These are phyloP conservation scores for Pseudevernia furfuracea DNA, from an alignment of 495 filamentous ascomycete species.

Conservation along the genomic window DNA sequence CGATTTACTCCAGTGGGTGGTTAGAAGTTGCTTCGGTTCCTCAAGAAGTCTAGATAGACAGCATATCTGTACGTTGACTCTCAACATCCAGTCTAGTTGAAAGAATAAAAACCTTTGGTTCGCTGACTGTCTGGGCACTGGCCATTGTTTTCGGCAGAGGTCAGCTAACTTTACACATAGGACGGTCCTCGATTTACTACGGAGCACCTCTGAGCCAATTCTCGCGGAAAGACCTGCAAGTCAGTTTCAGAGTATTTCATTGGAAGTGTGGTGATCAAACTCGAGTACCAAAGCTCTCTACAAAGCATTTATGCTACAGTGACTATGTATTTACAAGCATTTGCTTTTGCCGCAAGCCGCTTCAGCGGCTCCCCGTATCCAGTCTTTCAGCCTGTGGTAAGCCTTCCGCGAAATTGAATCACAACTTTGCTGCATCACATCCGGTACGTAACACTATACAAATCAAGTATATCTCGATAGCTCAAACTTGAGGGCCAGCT, in stretches of 20 bases:
- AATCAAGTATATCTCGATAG: neutral
- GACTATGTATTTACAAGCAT: neutral
- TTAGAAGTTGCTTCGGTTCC: neutral
- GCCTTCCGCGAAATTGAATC: neutral
- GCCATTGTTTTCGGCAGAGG: neutral
- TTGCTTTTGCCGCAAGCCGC: neutral
- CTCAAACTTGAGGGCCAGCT: constrained; percentile 40
- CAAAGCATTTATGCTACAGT: neutral
- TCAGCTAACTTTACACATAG: neutral
- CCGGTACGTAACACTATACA: neutral
- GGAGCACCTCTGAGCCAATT: too few relatives aligned
- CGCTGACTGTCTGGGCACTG: neutral
- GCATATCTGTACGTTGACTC: neutral
- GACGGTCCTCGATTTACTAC: neutral
- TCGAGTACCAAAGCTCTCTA: neutral
- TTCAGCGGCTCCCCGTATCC: neutral
- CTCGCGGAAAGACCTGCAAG: too few relatives aligned
- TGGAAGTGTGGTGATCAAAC: neutral
- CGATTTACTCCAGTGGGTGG: neutral
- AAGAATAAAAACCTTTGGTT: neutral
- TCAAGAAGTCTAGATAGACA: neutral
- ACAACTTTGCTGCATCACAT: neutral
- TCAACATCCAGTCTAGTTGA: neutral
- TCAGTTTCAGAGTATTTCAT: too few relatives aligned
- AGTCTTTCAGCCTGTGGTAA: neutral